Evolutionary conservation across 768 basidiomycete genomes (phyloP).

Genomic region (Podaxis sp.): DNA sequence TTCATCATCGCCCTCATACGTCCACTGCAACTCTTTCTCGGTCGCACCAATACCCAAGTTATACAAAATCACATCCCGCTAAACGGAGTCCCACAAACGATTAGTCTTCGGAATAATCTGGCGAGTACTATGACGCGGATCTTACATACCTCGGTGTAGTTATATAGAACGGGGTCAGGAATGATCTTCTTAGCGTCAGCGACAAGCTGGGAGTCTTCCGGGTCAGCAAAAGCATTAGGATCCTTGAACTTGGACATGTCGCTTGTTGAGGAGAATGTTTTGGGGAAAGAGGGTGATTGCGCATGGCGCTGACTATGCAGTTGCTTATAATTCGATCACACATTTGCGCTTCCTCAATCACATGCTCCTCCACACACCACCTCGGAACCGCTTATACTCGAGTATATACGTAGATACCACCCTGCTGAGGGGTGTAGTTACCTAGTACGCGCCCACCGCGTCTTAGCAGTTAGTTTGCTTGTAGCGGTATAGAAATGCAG

Average conservation of each 20-base stretch:
- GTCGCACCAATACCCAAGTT: constrained; percentile 95
- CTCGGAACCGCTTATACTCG: too few species aligned
- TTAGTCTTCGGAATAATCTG: too few species aligned
- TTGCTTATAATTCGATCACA: too few species aligned
- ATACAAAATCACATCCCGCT: constrained; percentile 90
- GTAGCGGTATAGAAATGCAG: too few species aligned
- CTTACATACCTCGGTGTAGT: constrained; percentile 64
- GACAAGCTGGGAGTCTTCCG: constrained; percentile 83
- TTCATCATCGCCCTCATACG: constrained; percentile 84
- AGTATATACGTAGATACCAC: too few species aligned
- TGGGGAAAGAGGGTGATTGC: neutral
- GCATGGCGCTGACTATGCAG: neutral
- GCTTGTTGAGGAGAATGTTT: neutral
- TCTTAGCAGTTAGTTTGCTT: too few species aligned
- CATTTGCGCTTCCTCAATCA: constrained; percentile 2
- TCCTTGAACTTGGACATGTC: constrained; percentile 41
- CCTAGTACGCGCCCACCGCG: too few species aligned
- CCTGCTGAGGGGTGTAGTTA: too few species aligned
- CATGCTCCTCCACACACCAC: neutral
- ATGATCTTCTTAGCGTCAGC: constrained; percentile 72
- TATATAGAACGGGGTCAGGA: constrained; percentile 57
- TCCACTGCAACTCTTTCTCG: constrained; percentile 89
- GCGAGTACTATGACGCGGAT: neutral
- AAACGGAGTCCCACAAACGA: constrained; percentile 2
- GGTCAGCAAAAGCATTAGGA: constrained; percentile 60